These are phyloP conservation scores for Fusarium chlamydosporum DNA, from an alignment of 2,329 filamentous ascomycete genomes.

Conservation along the genomic window DNA sequence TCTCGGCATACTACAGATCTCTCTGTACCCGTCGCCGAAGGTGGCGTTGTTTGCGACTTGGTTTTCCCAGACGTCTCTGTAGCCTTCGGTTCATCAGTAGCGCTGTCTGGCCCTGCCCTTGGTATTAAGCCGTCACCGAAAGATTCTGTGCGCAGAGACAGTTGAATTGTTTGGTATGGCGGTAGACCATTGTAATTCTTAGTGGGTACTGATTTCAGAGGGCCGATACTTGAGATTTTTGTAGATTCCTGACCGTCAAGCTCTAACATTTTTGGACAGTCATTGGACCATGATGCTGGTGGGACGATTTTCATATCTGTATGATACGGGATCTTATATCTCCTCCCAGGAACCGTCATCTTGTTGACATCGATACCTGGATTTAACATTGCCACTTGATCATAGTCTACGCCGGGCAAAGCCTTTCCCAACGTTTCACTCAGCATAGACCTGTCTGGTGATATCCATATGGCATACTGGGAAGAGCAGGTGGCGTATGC, in stretches of 20 bases:
- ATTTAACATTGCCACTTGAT: background rate
- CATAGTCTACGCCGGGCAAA: conserved; percentile 1
- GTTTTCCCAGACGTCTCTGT: background rate
- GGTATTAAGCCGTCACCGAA: background rate
- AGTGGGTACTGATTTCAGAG: background rate
- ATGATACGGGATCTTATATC: conserved; percentile 12
- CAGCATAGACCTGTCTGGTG: conserved; percentile 2
- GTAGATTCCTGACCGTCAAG: background rate
- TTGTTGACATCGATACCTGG: conserved; percentile 4
- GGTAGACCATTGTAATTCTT: background rate
- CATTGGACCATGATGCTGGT: conserved; percentile 5
- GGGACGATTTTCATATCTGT: conserved; percentile 4
- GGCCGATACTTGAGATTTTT: background rate
- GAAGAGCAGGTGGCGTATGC: conserved; percentile 7
- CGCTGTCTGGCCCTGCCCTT: background rate
- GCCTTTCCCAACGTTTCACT: background rate
- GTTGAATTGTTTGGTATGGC: background rate
- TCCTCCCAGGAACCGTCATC: conserved; percentile 1
- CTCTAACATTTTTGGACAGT: conserved; percentile 9
- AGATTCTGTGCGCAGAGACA: background rate
- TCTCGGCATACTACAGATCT: conserved; percentile 5
- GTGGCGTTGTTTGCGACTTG: background rate
- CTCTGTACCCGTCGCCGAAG: conserved; percentile 8
- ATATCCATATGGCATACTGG: conserved; percentile 8
- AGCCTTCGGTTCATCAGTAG: background rate